These are phyloP conservation scores for Venturia asperata DNA, from an alignment of 2,329 filamentous ascomycete genomes.

Conservation along the genomic window DNA sequence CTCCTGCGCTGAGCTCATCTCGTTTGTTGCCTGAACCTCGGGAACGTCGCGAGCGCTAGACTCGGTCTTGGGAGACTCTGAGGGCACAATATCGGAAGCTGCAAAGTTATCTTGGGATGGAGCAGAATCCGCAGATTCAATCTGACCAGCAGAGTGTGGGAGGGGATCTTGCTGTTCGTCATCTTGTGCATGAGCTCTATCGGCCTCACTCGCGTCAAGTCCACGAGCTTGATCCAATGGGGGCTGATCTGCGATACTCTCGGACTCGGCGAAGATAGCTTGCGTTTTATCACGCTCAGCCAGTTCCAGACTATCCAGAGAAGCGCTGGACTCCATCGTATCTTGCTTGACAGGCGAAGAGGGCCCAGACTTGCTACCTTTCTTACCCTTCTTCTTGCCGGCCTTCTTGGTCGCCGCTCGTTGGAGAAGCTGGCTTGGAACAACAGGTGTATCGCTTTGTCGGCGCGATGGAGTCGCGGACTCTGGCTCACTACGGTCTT, in stretches of 20 bases:
- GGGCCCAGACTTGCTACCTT: constrained; percentile 22
- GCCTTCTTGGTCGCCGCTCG: constrained; percentile 9
- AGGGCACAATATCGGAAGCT: background rate
- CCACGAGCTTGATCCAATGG: background rate
- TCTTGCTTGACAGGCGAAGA: background rate
- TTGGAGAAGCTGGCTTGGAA: constrained; percentile 14
- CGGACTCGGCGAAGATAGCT: constrained; percentile 6
- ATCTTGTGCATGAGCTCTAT: background rate
- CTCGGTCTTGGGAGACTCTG: background rate
- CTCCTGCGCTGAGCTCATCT: background rate
- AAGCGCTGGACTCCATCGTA: background rate
- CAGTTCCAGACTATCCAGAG: background rate
- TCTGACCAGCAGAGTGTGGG: background rate
- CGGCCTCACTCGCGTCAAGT: background rate
- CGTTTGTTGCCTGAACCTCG: background rate
- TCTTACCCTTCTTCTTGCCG: constrained; percentile 35
- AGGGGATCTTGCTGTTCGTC: background rate
- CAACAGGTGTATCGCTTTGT: constrained; percentile 3
- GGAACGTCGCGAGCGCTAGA: background rate
- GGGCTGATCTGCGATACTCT: background rate
- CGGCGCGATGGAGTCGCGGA: background rate
- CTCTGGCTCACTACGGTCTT: background rate
- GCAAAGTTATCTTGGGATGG: background rate
- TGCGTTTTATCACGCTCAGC: background rate
- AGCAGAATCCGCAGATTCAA: background rate